phyloP scores from a whole-genome alignment of 2,329 filamentous ascomycete species.

The Apiospora hydei region DNA sequence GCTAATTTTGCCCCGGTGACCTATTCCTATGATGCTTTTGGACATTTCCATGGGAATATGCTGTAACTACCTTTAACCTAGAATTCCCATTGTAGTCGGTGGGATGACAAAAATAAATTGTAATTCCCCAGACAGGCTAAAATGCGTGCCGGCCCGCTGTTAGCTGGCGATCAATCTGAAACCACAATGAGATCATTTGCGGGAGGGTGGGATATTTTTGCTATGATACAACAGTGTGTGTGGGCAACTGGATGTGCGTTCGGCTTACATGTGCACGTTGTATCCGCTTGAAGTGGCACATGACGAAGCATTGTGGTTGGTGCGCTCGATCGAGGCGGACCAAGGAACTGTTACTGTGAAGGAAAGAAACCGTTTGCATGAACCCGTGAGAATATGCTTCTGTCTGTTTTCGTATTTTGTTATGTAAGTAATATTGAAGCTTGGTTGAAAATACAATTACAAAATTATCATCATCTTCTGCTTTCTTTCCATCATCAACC shows the following conservation, averaged over 20 bases:
- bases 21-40: too few relatives aligned
- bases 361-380: too few relatives aligned
- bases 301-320: too few relatives aligned
- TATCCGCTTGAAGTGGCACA: not conserved
- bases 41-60: too few relatives aligned
- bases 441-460: not conserved
- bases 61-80: too few relatives aligned
- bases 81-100: too few relatives aligned
- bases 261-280: not conserved
- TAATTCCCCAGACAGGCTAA: not conserved
- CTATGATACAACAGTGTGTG: not conserved
- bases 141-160: not conserved
- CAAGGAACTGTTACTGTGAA: too few relatives aligned
- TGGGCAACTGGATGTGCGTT: not conserved
- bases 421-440: not conserved
- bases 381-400: not conserved
- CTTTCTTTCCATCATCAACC: not conserved
- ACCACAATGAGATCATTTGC: not conserved
- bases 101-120: too few relatives aligned
- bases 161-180: slow-evolving; percentile 12
- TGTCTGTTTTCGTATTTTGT: too few relatives aligned
- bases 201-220: not conserved
- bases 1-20: not conserved
- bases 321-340: too few relatives aligned
- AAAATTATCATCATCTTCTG: not conserved